Conservation (phyloP, 441 rosid species). For the Heliophila coronopifolia region DNA sequence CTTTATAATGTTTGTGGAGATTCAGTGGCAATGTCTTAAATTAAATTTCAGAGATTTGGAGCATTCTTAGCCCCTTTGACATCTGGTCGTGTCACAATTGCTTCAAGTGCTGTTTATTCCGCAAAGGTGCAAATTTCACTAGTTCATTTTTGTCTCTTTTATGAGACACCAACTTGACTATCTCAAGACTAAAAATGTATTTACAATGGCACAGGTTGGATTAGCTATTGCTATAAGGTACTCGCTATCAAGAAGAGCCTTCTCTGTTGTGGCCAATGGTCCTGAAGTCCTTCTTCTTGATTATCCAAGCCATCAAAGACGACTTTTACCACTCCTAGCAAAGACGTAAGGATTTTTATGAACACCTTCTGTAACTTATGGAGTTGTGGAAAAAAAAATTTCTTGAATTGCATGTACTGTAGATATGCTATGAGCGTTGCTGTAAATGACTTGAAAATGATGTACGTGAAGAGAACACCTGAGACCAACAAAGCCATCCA, state of each 20-base stretch:
- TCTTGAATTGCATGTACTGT: too few relatives aligned
- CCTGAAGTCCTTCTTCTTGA: slow-evolving; percentile 88
- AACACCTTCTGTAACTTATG: too few relatives aligned
- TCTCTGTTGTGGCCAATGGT: slow-evolving; percentile 56
- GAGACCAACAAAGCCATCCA: slow-evolving; percentile 68
- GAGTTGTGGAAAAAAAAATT: too few relatives aligned
- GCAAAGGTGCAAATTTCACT: slow-evolving; percentile 46
- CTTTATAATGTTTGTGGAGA: background rate
- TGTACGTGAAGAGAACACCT: slow-evolving; percentile 74
- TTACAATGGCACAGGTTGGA: slow-evolving; percentile 46
- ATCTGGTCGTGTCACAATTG: slow-evolving; percentile 74
- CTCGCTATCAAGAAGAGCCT: slow-evolving; percentile 76
- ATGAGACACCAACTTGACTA: background rate
- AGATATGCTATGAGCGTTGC: slow-evolving; percentile 84
- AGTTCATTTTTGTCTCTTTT: background rate
- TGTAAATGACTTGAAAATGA: slow-evolving; percentile 65
- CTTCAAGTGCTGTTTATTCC: slow-evolving; percentile 53
- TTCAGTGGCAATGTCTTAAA: slow-evolving; percentile 1
- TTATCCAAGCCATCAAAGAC: slow-evolving; percentile 87
- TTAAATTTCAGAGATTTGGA: slow-evolving; percentile 70
- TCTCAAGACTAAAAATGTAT: slow-evolving; percentile 5
- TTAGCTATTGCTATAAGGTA: slow-evolving; percentile 79
- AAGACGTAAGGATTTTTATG: slow-evolving; percentile 53
- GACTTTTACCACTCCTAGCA: slow-evolving; percentile 87
- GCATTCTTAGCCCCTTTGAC: slow-evolving; percentile 93